phyloP scores from a whole-genome alignment of 2,329 filamentous ascomycete species.

The Xylaria sp. region DNA sequence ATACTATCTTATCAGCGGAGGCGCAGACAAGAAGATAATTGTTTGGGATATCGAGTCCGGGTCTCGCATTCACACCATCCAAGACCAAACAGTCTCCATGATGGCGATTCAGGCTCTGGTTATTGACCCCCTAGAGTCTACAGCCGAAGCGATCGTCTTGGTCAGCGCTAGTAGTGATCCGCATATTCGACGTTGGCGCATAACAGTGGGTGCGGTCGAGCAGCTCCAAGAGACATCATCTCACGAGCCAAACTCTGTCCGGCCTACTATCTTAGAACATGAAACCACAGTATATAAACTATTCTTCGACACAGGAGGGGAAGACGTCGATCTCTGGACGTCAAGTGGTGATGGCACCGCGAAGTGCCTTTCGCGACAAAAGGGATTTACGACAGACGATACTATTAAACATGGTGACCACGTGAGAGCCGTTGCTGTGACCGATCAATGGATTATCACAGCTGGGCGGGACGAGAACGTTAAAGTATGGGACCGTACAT shows the following conservation, averaged over 20 bases:
- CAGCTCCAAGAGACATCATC: slow-evolving; percentile 63
- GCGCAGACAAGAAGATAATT: slow-evolving; percentile 81
- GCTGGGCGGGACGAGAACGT: slow-evolving; percentile 92
- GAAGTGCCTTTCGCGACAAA: slow-evolving; percentile 78
- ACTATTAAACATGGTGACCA: slow-evolving; percentile 85
- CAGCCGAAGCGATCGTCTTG: slow-evolving; percentile 63
- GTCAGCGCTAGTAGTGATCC: slow-evolving; percentile 85
- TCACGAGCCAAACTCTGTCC: slow-evolving; percentile 53
- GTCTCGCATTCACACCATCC: slow-evolving; percentile 76
- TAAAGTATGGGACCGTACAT: slow-evolving; percentile 83
- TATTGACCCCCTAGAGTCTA: slow-evolving; percentile 73
- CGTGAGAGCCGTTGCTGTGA: slow-evolving; percentile 82
- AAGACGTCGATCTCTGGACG: slow-evolving; percentile 85
- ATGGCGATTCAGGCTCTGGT: slow-evolving; percentile 83
- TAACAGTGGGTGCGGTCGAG: slow-evolving; percentile 63
- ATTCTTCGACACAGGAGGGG: slow-evolving; percentile 70
- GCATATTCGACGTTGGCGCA: slow-evolving; percentile 80
- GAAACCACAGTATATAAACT: slow-evolving; percentile 91
- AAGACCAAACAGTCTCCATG: slow-evolving; percentile 75
- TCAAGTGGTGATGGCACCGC: slow-evolving; percentile 90
- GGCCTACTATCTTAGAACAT: slow-evolving; percentile 75
- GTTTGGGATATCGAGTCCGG: slow-evolving; percentile 82
- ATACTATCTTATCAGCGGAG: slow-evolving; percentile 76
- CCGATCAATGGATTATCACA: slow-evolving; percentile 82
- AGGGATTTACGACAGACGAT: slow-evolving; percentile 76